Evolutionary conservation across 805 yeast species (phyloP), one percentile per base, ranked within the genome.

Genomic region (Nakazawaea pomicola): DNA sequence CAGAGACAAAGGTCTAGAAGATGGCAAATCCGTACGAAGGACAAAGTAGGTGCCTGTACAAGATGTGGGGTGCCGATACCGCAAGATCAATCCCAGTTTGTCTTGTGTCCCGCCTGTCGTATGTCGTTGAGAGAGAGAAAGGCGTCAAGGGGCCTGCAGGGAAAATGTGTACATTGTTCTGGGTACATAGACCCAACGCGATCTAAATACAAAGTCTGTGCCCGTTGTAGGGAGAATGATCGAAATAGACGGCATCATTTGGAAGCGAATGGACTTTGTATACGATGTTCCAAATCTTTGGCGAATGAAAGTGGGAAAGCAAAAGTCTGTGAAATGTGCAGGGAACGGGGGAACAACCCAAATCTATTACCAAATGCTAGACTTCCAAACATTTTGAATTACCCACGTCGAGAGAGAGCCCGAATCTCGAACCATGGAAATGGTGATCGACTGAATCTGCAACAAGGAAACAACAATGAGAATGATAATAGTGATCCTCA

Each of bases 121-220:
- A 67, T 64, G 49, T 68, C 71, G 29, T 60, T 80, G 24, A 62
- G 86, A 46, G 61, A 70, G 2, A 61, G 78, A 35, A 80, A 80
- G 51, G 76, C 78, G 0, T 69, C 66, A 40, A 62, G 87, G 30
- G 82, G 76, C 5, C 76, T 77, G 10, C 72, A 68, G 48, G 86
- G 87, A 1, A 72, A 71, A 50, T 80, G 87, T 60, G 83, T 80
- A 12, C 86, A 80, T 52, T 80, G 87, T 46, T 66, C 79, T 1
- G 83, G 84, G 2, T 78, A 80, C 6, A 68, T 69, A 40, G 72
- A 67, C 28, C 51, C 59, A 14, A 55, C 68, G 6, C 68, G 65
- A 41, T 63, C 70, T 1, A 66, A 64, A 39, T 80, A 63, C 57
- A 80, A 79, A 53, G 86, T 80, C n/a, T 80, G 87, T 53, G 62